Percentiles rank a stretch among this genome's conserved stretches.
Conservation (phyloP, 2,329 filamentous ascomycete genomes). For the Aspergillus caelatus region DNA sequence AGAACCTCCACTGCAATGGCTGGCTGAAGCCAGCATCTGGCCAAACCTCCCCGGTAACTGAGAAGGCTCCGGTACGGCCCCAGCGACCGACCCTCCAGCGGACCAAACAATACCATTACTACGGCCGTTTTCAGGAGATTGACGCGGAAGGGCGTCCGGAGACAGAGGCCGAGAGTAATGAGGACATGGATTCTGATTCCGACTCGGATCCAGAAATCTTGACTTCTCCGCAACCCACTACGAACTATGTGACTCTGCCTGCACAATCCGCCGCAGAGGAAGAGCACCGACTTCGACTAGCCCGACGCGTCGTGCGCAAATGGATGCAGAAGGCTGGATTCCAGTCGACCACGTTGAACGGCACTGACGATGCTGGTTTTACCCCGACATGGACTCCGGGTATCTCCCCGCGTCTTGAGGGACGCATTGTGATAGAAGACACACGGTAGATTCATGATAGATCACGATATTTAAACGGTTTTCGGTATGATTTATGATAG, state of each 20-base stretch:
- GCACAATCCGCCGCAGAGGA: constrained; percentile 50
- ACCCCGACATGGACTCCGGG: constrained; percentile 74
- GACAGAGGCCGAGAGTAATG: constrained; percentile 48
- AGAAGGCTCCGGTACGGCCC: constrained; percentile 25
- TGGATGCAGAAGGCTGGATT: constrained; percentile 74
- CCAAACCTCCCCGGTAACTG: constrained; percentile 29
- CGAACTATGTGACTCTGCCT: constrained; percentile 43
- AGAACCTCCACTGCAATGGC: constrained; percentile 59
- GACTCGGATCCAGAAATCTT: constrained; percentile 45
- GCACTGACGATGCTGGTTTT: constrained; percentile 60
- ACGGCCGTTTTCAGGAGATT: constrained; percentile 33
- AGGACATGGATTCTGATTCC: constrained; percentile 48
- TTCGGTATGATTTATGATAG: constrained; percentile 6
- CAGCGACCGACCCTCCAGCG: constrained; percentile 26
- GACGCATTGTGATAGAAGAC: constrained; percentile 60
- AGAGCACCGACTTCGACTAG: constrained; percentile 62
- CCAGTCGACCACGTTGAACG: constrained; percentile 49
- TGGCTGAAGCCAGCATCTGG: constrained; percentile 49
- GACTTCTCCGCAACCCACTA: constrained; percentile 34
- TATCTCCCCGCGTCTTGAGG: constrained; percentile 77
- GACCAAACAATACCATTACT: constrained; percentile 31
- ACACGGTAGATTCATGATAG: constrained; percentile 1
- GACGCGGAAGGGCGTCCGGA: constrained; percentile 29
- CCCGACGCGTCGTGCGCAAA: constrained; percentile 69
- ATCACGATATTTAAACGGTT: not conserved